Percentiles rank a stretch among this genome's conserved stretches.
Evolutionary conservation across 129 eudicot genomes (phyloP).

Genomic region (Arctium minus): DNA sequence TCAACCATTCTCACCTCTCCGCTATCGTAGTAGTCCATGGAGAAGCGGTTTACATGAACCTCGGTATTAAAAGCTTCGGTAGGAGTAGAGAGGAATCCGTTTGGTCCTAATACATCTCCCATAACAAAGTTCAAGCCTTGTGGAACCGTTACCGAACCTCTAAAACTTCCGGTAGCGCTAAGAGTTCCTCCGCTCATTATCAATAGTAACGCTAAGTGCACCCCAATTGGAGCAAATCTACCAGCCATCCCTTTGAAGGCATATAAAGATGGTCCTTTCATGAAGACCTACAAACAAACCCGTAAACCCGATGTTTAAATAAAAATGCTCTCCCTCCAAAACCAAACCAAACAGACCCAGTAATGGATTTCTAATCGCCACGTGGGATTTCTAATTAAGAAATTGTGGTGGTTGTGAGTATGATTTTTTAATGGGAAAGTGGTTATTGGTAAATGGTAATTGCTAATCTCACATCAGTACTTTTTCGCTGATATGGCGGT

Average conservation of each 20-base stretch:
- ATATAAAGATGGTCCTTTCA: conserved; percentile 82
- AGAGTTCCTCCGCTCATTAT: conserved; percentile 93
- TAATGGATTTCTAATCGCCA: background rate
- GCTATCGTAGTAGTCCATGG: conserved; percentile 88
- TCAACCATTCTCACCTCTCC: conserved; percentile 70
- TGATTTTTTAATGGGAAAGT: too few relatives aligned
- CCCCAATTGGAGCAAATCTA: conserved; percentile 94
- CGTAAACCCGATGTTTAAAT: background rate
- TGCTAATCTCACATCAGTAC: too few relatives aligned
- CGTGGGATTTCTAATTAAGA: too few relatives aligned
- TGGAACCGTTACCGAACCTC: conserved; percentile 89
- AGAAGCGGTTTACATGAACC: conserved; percentile 87
- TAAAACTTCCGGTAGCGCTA: conserved; percentile 86
- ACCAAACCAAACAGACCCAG: background rate
- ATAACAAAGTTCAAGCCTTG: conserved; percentile 90
- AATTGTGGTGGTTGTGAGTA: too few relatives aligned
- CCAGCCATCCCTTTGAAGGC: conserved; percentile 98
- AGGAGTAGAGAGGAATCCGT: conserved; percentile 81
- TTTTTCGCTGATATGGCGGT: too few relatives aligned
- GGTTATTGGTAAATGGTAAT: too few relatives aligned
- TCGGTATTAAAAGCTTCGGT: conserved; percentile 84
- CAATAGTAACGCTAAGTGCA: conserved; percentile 81
- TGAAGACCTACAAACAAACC: conserved; percentile 54
- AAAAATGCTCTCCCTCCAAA: background rate
- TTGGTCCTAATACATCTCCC: conserved; percentile 88